Base-by-base conservation (phyloP, 768 basidiomycete species). In the Rhodocollybia butyracea region DNA sequence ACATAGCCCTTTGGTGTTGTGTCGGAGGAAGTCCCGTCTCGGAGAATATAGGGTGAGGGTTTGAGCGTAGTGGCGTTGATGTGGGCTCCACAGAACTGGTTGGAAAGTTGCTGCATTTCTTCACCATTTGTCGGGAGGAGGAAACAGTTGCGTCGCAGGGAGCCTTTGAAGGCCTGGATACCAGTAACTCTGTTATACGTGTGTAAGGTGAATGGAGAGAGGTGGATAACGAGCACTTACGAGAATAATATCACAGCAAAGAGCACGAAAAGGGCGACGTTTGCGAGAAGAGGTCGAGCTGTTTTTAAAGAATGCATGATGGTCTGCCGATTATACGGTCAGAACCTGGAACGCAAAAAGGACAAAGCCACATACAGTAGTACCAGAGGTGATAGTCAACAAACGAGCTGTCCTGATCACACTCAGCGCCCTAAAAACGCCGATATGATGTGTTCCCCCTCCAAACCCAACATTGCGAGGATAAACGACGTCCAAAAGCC, bases 271-370 rank as follows among this genome's bases (percentile, higher is more conserved):
- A 91, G 90, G 0, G 93, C 84, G 4, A 98, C 94, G 55, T 86
- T 88, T 4, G 93, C 84, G 8, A 98, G 81, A n/a, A 97, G 73
- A 0, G 95, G 94, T 22, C 87, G 82, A 0, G 95, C 94, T 1
- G 84, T 86, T 72, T 98, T 98, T 54, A 98, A 74, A 2, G 91
- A 94, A 56, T 86, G 89, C 77, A 98, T 87, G 64, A 98, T 97
- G 0, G 94, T 89, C 77, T 84, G 60, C 12, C 43, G 60, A 57
- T n/a, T n/a, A n/a, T 31, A 26, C 11, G 40, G 19, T 38, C 53
- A 26, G 26, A 46, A 29, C 21, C 30, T 29, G 26, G n/a, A 45
- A 5, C 5, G 6, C 19, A 42, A 21, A 22, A 21, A 21, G 21
- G 26, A n/a, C 7, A 47, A 26, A 15, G 22, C 31, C 10, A 74